These are phyloP conservation scores for Linnemannia zychae DNA, from an alignment of 192 early-diverging fungal genomes.

Conservation along the genomic window DNA sequence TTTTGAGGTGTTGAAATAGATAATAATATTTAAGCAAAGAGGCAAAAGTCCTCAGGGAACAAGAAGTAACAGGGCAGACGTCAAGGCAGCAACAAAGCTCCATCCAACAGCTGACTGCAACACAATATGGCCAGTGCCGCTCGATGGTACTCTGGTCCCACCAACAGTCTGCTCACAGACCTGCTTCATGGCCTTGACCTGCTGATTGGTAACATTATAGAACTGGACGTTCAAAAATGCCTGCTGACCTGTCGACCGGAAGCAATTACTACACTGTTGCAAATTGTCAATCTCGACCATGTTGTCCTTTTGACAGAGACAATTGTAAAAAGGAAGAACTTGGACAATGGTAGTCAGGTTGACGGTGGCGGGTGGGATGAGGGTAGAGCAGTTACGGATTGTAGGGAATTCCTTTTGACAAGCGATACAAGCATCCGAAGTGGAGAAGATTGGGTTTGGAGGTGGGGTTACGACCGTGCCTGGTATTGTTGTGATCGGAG, in stretches of 20 bases:
- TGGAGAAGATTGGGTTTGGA: slow-evolving; percentile 45
- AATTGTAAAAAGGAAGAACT: slow-evolving; percentile 34
- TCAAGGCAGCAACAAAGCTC: neutral
- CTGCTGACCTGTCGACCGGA: slow-evolving; percentile 41
- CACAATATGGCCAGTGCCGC: neutral
- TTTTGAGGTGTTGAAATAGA: neutral
- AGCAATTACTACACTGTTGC: slow-evolving; percentile 35
- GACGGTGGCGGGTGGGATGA: slow-evolving; percentile 19
- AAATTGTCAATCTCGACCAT: neutral
- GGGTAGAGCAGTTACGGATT: slow-evolving; percentile 32
- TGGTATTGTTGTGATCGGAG: neutral
- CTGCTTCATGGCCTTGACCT: slow-evolving; percentile 24
- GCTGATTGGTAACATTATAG: slow-evolving; percentile 33
- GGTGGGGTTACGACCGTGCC: neutral
- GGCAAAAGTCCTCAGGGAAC: neutral
- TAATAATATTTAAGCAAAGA: neutral
- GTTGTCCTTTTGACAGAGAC: slow-evolving; percentile 13
- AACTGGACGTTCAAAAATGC: slow-evolving; percentile 19
- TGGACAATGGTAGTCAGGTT: slow-evolving; percentile 39
- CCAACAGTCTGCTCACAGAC: slow-evolving; percentile 26
- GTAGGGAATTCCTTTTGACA: slow-evolving; percentile 29
- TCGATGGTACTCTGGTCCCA: slow-evolving; percentile 18
- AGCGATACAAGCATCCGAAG: slow-evolving; percentile 33
- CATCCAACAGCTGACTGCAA: slow-evolving; percentile 8
- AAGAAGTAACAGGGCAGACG: neutral